These are phyloP conservation scores for Elsinoe australis DNA, from an alignment of 2,329 filamentous ascomycete species.

Conservation along the genomic window DNA sequence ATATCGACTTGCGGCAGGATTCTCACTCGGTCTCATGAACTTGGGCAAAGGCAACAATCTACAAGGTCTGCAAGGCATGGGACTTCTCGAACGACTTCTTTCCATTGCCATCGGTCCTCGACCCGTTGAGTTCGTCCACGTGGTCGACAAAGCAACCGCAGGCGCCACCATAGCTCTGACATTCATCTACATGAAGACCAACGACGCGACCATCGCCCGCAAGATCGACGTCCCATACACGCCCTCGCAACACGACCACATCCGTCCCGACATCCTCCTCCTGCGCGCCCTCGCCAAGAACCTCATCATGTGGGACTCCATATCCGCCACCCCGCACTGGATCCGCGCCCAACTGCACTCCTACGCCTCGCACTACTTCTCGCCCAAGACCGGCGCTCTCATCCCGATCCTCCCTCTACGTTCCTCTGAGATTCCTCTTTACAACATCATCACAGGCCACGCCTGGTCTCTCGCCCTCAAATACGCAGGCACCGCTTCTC, in stretches of 20 bases:
- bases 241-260: slow-evolving; percentile 85
- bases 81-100: slow-evolving; percentile 78
- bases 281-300: slow-evolving; percentile 83
- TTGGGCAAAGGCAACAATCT: slow-evolving; percentile 83
- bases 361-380: slow-evolving; percentile 38
- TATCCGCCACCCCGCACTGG: slow-evolving; percentile 61
- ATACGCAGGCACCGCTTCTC: slow-evolving; percentile 46
- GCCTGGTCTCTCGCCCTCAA: slow-evolving; percentile 58
- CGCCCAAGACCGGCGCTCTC: slow-evolving; percentile 4
- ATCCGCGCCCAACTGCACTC: slow-evolving; percentile 64
- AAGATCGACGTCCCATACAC: slow-evolving; percentile 94
- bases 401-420: slow-evolving; percentile 43
- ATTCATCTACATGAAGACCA: slow-evolving; percentile 95
- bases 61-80: slow-evolving; percentile 86
- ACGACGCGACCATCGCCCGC: slow-evolving; percentile 74
- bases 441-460: slow-evolving; percentile 82
- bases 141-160: slow-evolving; percentile 85
- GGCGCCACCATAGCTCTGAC: slow-evolving; percentile 87
- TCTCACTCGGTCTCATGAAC: slow-evolving; percentile 90
- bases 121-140: slow-evolving; percentile 83
- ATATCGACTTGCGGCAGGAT: slow-evolving; percentile 90
- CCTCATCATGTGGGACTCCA: slow-evolving; percentile 84
- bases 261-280: slow-evolving; percentile 85
- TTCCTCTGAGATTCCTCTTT: slow-evolving; percentile 82
- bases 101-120: slow-evolving; percentile 80